Evolutionary conservation across 345 rosid species (phyloP), one percentile per base, ranked within the genome.

Genomic region (Anastatica hierochuntica): DNA sequence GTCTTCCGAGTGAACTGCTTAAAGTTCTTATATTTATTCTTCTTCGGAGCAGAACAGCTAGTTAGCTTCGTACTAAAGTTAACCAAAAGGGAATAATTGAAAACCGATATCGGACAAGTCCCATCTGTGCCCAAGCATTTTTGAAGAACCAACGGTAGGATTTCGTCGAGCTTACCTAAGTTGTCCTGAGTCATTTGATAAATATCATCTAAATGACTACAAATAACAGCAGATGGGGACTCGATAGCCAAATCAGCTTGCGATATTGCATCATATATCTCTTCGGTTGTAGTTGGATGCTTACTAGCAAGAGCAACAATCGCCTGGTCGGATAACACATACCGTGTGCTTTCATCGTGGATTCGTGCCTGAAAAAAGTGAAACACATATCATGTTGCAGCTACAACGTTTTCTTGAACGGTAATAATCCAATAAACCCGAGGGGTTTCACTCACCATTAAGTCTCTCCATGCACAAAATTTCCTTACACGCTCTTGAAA

Each of bases 331-430:
- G 96, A 79, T 69, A 92, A 53, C 18, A 84, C 82, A 71, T 64
- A 84, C 72, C 88, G 81, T 10, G 73, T 70, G 77, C 96, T 84
- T 77, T 92, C 98, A 65, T 88, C 98, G 76, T 88, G 97, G 41
- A 88, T 72, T 24, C 94, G 88, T 58, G 90, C 97, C 98, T 88
- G 78, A 58, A 35, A 8, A 15, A 36, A 26, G n/a, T n/a, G 1
- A 39, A 13, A 6, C 17, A 43, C 4, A 53, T n/a, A 15, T 30
- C 26, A 31, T 44, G 21, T 14, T 36, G 31, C 45, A 23, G 6
- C 9, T 6, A 24, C 30, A 43, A 35, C 23, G 41, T 20, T 16
- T 41, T 3, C 3, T 6, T 51, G 20, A 40, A 19, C 4, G 17
- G 10, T 11, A n/a, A 10, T 10, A 16, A 3, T 13, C 2, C 31